Base-by-base conservation (phyloP, 345 rosid species). In the Populus pruinosa region DNA sequence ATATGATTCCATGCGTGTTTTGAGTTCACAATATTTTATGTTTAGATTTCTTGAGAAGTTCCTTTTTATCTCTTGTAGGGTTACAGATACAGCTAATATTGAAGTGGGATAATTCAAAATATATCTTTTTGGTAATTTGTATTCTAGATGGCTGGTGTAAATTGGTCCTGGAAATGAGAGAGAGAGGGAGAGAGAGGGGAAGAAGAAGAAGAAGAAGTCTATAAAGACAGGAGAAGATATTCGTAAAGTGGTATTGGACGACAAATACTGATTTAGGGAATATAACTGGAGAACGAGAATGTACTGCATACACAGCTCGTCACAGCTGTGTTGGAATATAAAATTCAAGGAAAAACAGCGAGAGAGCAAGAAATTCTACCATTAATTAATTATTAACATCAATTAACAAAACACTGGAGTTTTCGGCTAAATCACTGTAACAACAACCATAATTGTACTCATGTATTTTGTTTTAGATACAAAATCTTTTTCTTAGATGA, bases 261-360 rank as follows among this genome's bases (percentile, higher is more conserved):
- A 80, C 56, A 82, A 77, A 78, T 82, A 81, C 73, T 68, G 83
- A 79, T 82, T 80, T 72, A 63, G 81, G 77, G 86, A 83, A 86
- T 86, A 83, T 83, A 82, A 70, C 44, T 64, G 3, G 56, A 70
- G 67, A 67, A 75, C 55, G 69, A 23, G 43, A 62, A 67, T 80
- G 55, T 14, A 44, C 50, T 13, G 17, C 50, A 0, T 13, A 13
- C 14, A 12, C 13, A 2, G 4, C 1, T 11, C 17, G 17, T 3
- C 50, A 44, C 17, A 44, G 4, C 17, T 12, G 14, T 13, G 50
- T 44, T 44, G 50, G 17, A 44, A 3, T 44, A 44, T 44, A 44
- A 44, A 44, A 44, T 44, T 44, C 17, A 44, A 44, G 13, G 43
- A 39, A 9, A 9, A 2, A 8, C 11, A 39, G 43, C 9, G 43